Base-by-base conservation (phyloP, 1,284 basidiomycete genomes). In the Entoloma clypeatum region DNA sequence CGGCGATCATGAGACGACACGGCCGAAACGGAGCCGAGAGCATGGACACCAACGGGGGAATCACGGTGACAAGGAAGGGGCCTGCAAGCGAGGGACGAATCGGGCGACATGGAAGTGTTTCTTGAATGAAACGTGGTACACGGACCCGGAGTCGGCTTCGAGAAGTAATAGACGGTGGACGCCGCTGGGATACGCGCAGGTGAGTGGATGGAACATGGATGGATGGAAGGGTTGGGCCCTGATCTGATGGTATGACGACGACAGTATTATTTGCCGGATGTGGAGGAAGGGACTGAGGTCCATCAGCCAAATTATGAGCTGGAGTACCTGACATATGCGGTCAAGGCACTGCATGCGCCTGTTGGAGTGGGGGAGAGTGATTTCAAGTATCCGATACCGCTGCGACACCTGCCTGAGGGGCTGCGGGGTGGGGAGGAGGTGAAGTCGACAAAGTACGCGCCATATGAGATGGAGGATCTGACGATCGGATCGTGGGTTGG, bases 141-240 rank as follows among this genome's bases (percentile, higher is more conserved):
- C 77, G 33, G 78, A 79, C 55, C 60, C 75, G 11, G 58, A 71
- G 17, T 73, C 86, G n/a, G 89, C 90, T 5, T 84, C 84, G 18
- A 70, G 86, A 47, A 74, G 54, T 36, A 92, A 91, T 61, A 71
- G 64, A 32, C 72, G 74, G 43, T 84, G 83, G 73, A 79, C 79
- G 16, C 79, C 83, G n/a, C 67, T 91, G 26, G 87, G 87, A 39
- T 92, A 83, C 68, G 80, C 83, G 39, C 88, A 92, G 75, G 84
- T 85, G 55, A 48, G 71, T 56, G 25, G 43, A 32, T 30, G 14
- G 30, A 38, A 27, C 21, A 4, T 5, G 9, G 22, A 29, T 41
- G 33, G 27, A 26, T 23, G 19, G 27, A 17, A 27, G 25, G 21
- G 30, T 25, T 33, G 36, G 23, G 26, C 28, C 25, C 29, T 48